These are phyloP conservation scores for Paradendryphiella salina DNA, from an alignment of 2,329 filamentous ascomycete genomes.

Conservation along the genomic window DNA sequence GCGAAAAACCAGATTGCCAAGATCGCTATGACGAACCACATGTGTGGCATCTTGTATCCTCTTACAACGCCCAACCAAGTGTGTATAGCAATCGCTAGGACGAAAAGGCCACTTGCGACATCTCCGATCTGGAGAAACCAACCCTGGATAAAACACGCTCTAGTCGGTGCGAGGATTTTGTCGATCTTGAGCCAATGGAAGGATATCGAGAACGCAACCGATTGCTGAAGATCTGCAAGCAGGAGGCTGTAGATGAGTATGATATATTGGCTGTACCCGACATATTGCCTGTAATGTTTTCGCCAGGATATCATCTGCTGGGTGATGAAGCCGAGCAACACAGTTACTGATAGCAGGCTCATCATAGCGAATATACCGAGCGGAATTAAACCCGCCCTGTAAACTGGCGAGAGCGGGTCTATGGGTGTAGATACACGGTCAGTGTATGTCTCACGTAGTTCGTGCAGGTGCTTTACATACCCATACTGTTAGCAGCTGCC, in stretches of 20 bases:
- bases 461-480: not conserved
- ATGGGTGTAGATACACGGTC: not conserved
- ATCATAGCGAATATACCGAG: slow-evolving; percentile 53
- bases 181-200: slow-evolving; percentile 53
- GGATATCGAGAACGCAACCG: slow-evolving; percentile 55
- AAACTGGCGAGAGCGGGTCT: slow-evolving; percentile 32
- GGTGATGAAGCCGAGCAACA: slow-evolving; percentile 54
- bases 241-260: slow-evolving; percentile 59
- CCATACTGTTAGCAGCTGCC: slow-evolving; percentile 37
- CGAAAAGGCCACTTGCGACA: slow-evolving; percentile 57
- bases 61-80: slow-evolving; percentile 56
- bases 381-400: slow-evolving; percentile 52
- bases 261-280: slow-evolving; percentile 60
- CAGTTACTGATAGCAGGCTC: slow-evolving; percentile 52
- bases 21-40: slow-evolving; percentile 51
- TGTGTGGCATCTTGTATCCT: slow-evolving; percentile 52
- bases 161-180: slow-evolving; percentile 51
- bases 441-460: not conserved
- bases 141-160: slow-evolving; percentile 56
- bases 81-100: slow-evolving; percentile 59
- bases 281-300: slow-evolving; percentile 53
- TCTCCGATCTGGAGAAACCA: slow-evolving; percentile 59
- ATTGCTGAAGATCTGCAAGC: slow-evolving; percentile 58
- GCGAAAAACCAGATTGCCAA: slow-evolving; percentile 53
- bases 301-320: slow-evolving; percentile 57